Percentiles rank a stretch among this genome's conserved stretches.
Conservation (phyloP, 2,329 filamentous ascomycete genomes). For the Aspergillus nomiae region DNA sequence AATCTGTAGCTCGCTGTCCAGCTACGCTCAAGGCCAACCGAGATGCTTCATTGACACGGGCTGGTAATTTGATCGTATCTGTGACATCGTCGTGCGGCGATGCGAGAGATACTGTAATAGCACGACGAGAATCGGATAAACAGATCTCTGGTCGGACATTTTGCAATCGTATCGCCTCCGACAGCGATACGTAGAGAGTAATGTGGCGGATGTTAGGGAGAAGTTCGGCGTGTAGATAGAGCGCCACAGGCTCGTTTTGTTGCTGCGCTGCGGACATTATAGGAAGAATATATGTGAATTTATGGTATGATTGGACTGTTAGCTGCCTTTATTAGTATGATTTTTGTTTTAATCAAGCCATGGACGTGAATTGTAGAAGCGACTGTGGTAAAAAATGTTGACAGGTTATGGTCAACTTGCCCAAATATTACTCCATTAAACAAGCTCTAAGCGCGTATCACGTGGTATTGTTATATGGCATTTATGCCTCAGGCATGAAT, state of each 20-base stretch:
- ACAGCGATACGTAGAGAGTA: conserved; percentile 57
- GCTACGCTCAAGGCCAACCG: conserved; percentile 21
- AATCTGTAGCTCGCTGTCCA: neutral
- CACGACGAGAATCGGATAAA: conserved; percentile 39
- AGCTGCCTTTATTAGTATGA: neutral
- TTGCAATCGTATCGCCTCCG: conserved; percentile 13
- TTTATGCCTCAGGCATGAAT: neutral
- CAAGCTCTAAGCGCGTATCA: neutral
- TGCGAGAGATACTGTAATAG: conserved; percentile 40
- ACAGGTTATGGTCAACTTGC: neutral
- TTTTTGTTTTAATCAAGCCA: neutral
- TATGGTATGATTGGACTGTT: neutral
- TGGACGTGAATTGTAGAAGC: neutral
- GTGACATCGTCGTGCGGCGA: conserved; percentile 22
- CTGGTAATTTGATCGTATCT: conserved; percentile 53
- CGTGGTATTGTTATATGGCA: neutral
- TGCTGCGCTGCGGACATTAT: conserved; percentile 5
- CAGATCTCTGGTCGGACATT: conserved; percentile 24
- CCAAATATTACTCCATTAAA: no score
- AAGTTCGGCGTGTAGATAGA: conserved; percentile 60
- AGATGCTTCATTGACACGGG: conserved; percentile 33
- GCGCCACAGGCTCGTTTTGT: conserved; percentile 12
- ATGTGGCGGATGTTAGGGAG: conserved; percentile 63
- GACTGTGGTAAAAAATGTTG: neutral
- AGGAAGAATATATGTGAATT: neutral